Percentiles rank a stretch among this genome's conserved stretches.
phyloP scores from a whole-genome alignment of 2,329 filamentous ascomycete genomes.

The Verticillium albo-atrum region DNA sequence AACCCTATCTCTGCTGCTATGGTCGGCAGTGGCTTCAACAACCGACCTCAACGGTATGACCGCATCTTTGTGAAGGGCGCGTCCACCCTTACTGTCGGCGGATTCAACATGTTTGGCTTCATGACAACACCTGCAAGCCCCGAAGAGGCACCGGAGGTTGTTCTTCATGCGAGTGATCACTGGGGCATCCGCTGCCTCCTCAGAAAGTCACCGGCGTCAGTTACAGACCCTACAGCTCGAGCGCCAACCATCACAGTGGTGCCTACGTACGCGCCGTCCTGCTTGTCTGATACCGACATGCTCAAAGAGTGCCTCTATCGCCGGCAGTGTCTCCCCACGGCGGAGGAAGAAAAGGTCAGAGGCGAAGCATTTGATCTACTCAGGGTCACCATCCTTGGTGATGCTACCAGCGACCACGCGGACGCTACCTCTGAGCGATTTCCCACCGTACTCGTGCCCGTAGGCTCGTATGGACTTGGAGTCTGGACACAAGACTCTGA shows the following conservation, averaged over 20 bases:
- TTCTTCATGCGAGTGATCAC: conserved; percentile 47
- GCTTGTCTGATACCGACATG: conserved; percentile 24
- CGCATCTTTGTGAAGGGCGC: conserved; percentile 51
- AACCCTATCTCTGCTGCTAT: conserved; percentile 53
- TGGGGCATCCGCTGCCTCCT: conserved; percentile 50
- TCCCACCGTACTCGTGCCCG: conserved; percentile 48
- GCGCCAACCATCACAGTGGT: conserved; percentile 26
- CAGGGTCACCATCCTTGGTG: conserved; percentile 33
- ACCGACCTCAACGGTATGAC: conserved; percentile 61
- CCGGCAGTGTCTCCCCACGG: conserved; percentile 40
- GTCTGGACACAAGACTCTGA: conserved; percentile 59
- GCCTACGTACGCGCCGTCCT: conserved; percentile 19
- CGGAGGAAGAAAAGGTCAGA: conserved; percentile 35
- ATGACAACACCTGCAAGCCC: conserved; percentile 17
- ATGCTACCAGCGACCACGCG: conserved; percentile 8
- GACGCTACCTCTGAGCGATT: conserved; percentile 13
- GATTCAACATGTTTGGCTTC: conserved; percentile 57
- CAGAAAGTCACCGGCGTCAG: not conserved
- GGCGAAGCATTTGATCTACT: conserved; percentile 41
- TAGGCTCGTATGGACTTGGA: conserved; percentile 62
- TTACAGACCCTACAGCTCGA: not conserved
- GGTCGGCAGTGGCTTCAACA: conserved; percentile 40
- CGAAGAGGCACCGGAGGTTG: not conserved
- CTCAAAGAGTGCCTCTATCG: conserved; percentile 32
- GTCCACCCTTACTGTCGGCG: conserved; percentile 28